Evolutionary conservation across 208 protist species (phyloP), one percentile per base, ranked within the genome.

Genomic region (Acanthamoeba castellanii): DNA sequence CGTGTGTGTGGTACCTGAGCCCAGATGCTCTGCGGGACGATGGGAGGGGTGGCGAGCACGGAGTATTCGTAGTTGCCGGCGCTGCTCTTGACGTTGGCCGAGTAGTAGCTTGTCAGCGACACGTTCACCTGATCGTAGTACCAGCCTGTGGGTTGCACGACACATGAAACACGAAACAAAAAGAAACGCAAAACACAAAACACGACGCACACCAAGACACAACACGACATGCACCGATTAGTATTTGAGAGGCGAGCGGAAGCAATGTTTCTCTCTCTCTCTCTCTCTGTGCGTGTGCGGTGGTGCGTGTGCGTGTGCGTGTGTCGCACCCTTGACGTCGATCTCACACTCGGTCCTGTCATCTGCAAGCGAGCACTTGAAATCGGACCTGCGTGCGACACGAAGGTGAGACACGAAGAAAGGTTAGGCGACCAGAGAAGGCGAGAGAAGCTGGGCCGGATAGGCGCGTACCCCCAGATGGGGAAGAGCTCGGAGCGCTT

Each of bases 21-120:
- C 82, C 82, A 89, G 57, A 89, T 89, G 82, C 82, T 89, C 57
- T 89, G 82, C 52, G 82, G 82, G 16, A 89, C 52, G 50, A 89
- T 89, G 34, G 82, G 82, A 20, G 82, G 82, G 32, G 82, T 89
- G 50, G 82, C 25, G 42, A 89, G 82, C 6, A 89, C 82, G 45
- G 82, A 18, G 50, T 89, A 89, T 25, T 30, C 32, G 30, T 37
- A 68, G 42, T 61, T 37, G 57, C 82, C 82, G 45, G 22, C 1
- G 50, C 18, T 34, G 57, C 82, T 89, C n/a, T 30, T 32, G 45
- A 1, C 59, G 42, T 30, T 61, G 50, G 74, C 57, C 52, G 52
- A 27, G 34, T 47, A 89, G 45, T 14, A n/a, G 82, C n/a, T 89
- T 20, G 82, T 27, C 11, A 89, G 9, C 57, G 82, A 89, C 34